A percentile compares a stretch with the other conserved stretches of the same genome.
Evolutionary conservation across 768 basidiomycete genomes (phyloP).

Genomic region (Mycena leptocephala): DNA sequence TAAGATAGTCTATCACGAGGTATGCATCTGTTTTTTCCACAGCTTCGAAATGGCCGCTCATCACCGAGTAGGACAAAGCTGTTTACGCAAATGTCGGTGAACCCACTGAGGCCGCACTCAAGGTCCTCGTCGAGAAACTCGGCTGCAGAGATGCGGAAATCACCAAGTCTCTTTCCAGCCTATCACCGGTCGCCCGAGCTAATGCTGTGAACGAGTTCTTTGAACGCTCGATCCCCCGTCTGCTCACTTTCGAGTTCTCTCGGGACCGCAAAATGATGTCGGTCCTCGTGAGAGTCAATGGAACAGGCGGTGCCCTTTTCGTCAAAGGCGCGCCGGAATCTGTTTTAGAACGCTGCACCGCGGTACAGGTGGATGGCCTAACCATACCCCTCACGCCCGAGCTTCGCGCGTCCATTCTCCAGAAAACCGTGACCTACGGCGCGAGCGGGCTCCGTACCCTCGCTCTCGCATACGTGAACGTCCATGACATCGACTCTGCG

Average conservation of each 20-base stretch:
- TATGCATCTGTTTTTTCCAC: slow-evolving; percentile 55
- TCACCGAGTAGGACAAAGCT: slow-evolving; percentile 76
- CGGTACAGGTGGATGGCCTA: slow-evolving; percentile 76
- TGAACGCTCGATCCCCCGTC: slow-evolving; percentile 81
- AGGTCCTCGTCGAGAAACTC: slow-evolving; percentile 95
- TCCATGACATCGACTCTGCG: slow-evolving; percentile 80
- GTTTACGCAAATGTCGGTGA: slow-evolving; percentile 91
- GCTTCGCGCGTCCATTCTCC: slow-evolving; percentile 74
- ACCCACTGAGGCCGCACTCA: slow-evolving; percentile 97
- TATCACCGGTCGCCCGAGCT: slow-evolving; percentile 76
- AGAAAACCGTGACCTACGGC: slow-evolving; percentile 82
- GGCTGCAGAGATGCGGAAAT: slow-evolving; percentile 78
- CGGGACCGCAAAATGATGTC: slow-evolving; percentile 99
- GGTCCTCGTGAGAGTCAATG: slow-evolving; percentile 84
- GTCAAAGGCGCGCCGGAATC: slow-evolving; percentile 98
- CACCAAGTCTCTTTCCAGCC: slow-evolving; percentile 68
- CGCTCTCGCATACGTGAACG: slow-evolving; percentile 90
- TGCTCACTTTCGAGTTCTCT: slow-evolving; percentile 97
- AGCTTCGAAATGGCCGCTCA: background rate
- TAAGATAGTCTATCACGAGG: slow-evolving; percentile 87
- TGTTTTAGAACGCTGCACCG: slow-evolving; percentile 90
- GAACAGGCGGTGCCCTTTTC: slow-evolving; percentile 84
- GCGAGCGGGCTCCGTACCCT: slow-evolving; percentile 90
- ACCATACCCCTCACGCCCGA: slow-evolving; percentile 76
- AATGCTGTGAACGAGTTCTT: slow-evolving; percentile 90